phyloP scores from a whole-genome alignment of 202 grass and related monocot species.

The Setaria viridis region DNA sequence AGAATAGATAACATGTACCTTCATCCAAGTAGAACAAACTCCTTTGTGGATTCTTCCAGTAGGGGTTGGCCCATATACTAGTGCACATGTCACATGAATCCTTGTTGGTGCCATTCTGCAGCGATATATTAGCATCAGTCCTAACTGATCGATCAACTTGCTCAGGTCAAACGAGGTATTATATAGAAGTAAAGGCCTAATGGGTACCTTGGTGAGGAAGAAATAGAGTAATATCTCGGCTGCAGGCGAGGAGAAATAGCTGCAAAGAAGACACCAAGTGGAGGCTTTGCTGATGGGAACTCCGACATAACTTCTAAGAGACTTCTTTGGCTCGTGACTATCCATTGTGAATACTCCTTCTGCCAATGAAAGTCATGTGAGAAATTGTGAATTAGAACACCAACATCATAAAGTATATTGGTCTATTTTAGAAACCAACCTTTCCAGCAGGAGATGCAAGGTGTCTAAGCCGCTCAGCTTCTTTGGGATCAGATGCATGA shows the following conservation, averaged over 20 bases:
- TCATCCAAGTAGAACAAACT: slow-evolving; percentile 86
- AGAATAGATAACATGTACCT: slow-evolving; percentile 47
- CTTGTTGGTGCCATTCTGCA: slow-evolving; percentile 65
- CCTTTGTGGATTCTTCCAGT: slow-evolving; percentile 84
- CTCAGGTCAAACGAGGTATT: slow-evolving; percentile 1
- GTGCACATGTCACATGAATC: slow-evolving; percentile 75
- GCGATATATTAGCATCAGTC: slow-evolving; percentile 38
- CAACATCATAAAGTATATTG: slow-evolving; percentile 24
- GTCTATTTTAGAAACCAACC: slow-evolving; percentile 44
- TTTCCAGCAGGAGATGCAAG: slow-evolving; percentile 77
- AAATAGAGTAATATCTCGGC: slow-evolving; percentile 78
- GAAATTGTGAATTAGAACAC: slow-evolving; percentile 30
- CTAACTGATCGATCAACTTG: slow-evolving; percentile 15
- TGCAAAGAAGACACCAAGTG: slow-evolving; percentile 74
- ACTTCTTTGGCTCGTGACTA: slow-evolving; percentile 72
- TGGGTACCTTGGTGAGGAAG: slow-evolving; percentile 68
- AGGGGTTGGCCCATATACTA: slow-evolving; percentile 62
- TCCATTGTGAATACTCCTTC: slow-evolving; percentile 82
- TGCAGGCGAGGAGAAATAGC: slow-evolving; percentile 68
- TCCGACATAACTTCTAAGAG: slow-evolving; percentile 72
- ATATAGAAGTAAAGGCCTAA: not conserved
- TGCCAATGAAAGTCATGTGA: slow-evolving; percentile 46
- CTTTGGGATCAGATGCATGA: slow-evolving; percentile 64
- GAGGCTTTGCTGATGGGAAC: slow-evolving; percentile 69
- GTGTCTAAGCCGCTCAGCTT: slow-evolving; percentile 62